Evolutionary conservation across 805 yeast genomes (phyloP).

Genomic region (Metschnikowia anglica): DNA sequence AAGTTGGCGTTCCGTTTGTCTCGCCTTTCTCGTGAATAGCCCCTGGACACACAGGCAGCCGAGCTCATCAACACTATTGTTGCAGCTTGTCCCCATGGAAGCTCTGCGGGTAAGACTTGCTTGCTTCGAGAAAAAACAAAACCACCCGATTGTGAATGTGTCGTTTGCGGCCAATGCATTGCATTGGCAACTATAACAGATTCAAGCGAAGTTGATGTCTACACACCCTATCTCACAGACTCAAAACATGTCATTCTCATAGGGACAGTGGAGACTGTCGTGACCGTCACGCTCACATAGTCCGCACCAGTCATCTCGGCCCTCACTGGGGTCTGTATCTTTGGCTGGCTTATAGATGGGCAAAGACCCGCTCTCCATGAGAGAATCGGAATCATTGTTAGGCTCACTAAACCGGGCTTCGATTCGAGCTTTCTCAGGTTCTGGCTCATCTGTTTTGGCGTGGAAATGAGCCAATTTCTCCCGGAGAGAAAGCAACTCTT

Average conservation of each 20-base stretch:
- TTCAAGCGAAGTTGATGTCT: too few relatives aligned
- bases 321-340: slow-evolving; percentile 64
- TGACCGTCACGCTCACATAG: slow-evolving; percentile 91
- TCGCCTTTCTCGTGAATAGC: too few relatives aligned
- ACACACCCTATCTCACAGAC: neutral
- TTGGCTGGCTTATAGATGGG: slow-evolving; percentile 52
- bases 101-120: too few relatives aligned
- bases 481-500: slow-evolving; percentile 5
- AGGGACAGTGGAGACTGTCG: slow-evolving; percentile 84
- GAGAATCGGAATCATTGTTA: neutral
- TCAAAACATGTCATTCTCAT: slow-evolving; percentile 58
- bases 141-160: too few relatives aligned
- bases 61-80: too few relatives aligned
- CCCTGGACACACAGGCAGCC: too few relatives aligned
- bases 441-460: neutral
- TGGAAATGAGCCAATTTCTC: neutral
- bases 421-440: too few relatives aligned
- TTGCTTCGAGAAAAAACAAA: too few relatives aligned
- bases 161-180: too few relatives aligned
- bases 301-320: slow-evolving; percentile 85
- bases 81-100: too few relatives aligned
- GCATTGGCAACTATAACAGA: too few relatives aligned
- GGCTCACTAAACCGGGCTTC: neutral
- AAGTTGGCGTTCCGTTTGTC: too few relatives aligned
- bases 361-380: slow-evolving; percentile 22